Conservation (phyloP, 805 yeast species). For the Starmera caribaea region DNA sequence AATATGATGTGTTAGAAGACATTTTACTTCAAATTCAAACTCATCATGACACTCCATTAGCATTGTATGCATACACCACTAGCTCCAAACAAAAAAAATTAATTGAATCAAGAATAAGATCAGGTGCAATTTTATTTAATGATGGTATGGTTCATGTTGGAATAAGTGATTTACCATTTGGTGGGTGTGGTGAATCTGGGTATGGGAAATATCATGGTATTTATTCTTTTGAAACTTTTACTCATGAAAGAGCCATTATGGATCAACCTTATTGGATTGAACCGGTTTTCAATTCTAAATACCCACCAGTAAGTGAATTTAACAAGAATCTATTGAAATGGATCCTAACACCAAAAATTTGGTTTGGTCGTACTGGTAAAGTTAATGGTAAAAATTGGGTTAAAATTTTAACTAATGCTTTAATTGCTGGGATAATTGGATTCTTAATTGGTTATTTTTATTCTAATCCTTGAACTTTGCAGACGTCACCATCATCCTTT, state of each 20-base stretch:
- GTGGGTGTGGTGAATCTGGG: slow-evolving; percentile 86
- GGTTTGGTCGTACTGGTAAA: slow-evolving; percentile 28
- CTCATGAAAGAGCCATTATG: slow-evolving; percentile 62
- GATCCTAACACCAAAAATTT: slow-evolving; percentile 22
- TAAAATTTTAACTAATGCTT: slow-evolving; percentile 7
- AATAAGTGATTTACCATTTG: slow-evolving; percentile 67
- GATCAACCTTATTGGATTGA: slow-evolving; percentile 63
- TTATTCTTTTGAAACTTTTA: slow-evolving; percentile 37
- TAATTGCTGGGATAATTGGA: slow-evolving; percentile 4
- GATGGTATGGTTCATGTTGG: slow-evolving; percentile 69
- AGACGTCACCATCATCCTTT: slow-evolving; percentile 1
- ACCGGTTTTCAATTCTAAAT: slow-evolving; percentile 44
- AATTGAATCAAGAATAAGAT: slow-evolving; percentile 46
- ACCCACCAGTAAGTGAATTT: slow-evolving; percentile 44
- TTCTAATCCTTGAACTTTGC: too few relatives aligned
- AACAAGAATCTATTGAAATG: slow-evolving; percentile 21
- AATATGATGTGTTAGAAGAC: slow-evolving; percentile 34
- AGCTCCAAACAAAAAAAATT: slow-evolving; percentile 35
- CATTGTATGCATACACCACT: slow-evolving; percentile 58
- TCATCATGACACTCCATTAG: slow-evolving; percentile 69
- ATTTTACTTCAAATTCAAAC: slow-evolving; percentile 34
- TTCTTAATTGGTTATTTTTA: slow-evolving; percentile 1
- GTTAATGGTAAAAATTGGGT: slow-evolving; percentile 12
- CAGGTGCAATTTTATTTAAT: slow-evolving; percentile 65
- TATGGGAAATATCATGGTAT: slow-evolving; percentile 75